A percentile compares a stretch with the other conserved stretches of the same genome.
These are phyloP conservation scores for Aspergillus heteromorphus DNA, from an alignment of 495 filamentous ascomycete species.

Conservation along the genomic window DNA sequence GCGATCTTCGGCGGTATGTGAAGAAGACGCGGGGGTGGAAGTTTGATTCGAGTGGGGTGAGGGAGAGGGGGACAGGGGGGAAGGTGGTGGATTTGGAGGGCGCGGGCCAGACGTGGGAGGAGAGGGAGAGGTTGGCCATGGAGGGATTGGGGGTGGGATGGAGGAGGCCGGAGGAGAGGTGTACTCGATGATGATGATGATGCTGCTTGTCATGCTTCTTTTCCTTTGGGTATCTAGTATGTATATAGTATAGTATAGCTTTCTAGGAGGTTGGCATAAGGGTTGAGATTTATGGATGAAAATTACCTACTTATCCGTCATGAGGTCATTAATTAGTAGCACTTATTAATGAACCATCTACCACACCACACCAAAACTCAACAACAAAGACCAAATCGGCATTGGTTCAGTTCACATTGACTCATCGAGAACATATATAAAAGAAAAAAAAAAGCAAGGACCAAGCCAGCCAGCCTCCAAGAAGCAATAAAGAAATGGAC, in stretches of 20 bases:
- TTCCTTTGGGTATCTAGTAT: neutral
- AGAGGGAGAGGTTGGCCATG: constrained; percentile 79
- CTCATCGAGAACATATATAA: neutral
- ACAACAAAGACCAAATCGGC: neutral
- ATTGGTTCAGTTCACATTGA: constrained; percentile 6
- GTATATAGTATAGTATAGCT: no score
- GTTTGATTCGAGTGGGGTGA: constrained; percentile 86
- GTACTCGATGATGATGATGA: constrained; percentile 58
- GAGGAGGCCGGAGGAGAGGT: constrained; percentile 67
- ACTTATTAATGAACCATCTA: no score
- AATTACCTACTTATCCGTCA: no score
- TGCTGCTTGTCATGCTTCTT: neutral
- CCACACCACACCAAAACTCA: no score
- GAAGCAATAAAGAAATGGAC: neutral
- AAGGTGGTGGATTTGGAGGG: constrained; percentile 61
- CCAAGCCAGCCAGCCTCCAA: neutral
- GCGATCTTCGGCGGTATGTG: constrained; percentile 76
- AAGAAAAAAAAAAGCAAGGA: neutral
- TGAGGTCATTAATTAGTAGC: no score
- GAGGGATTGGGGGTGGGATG: constrained; percentile 70
- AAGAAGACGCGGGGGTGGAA: constrained; percentile 70
- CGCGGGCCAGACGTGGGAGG: constrained; percentile 52
- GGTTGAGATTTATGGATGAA: no score
- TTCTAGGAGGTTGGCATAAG: no score
- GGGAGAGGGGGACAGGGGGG: constrained; percentile 57